Evolutionary conservation across 768 basidiomycete genomes (phyloP).

Genomic region (Tephrocybe sp.): DNA sequence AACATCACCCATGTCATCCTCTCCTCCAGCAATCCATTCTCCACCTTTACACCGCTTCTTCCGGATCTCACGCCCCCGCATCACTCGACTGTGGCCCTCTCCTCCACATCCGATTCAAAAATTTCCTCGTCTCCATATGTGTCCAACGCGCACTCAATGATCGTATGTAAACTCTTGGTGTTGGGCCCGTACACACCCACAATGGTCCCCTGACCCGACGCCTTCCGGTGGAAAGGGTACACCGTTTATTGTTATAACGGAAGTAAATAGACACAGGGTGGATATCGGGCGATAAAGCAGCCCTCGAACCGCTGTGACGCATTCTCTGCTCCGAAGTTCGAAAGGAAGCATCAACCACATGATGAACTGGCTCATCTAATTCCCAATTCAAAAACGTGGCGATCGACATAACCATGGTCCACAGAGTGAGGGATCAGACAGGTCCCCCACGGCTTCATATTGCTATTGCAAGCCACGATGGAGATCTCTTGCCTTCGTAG

Average conservation of each 20-base stretch:
- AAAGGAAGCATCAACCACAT: background rate
- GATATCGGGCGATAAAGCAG: constrained; percentile 22
- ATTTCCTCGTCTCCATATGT: no score
- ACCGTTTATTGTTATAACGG: background rate
- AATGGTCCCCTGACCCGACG: constrained; percentile 5
- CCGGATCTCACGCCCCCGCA: no score
- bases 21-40: background rate
- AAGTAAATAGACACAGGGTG: constrained; percentile 14
- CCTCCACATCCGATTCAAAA: no score
- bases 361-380: constrained; percentile 10
- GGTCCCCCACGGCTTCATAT: background rate
- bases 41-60: no score
- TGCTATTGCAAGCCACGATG: background rate
- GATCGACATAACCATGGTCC: constrained; percentile 17
- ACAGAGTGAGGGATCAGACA: constrained; percentile 9
- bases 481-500: background rate
- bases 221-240: background rate
- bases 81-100: no score
- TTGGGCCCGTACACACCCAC: background rate
- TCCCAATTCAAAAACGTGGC: constrained; percentile 5
- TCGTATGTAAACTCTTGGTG: background rate
- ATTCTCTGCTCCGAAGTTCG: background rate
- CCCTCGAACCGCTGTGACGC: no score
- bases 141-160: no score
- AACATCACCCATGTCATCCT: background rate